Evolutionary conservation across 2,329 filamentous ascomycete genomes (phyloP), one percentile per base, ranked within the genome.

Genomic region (Delphinella strobiligena): DNA sequence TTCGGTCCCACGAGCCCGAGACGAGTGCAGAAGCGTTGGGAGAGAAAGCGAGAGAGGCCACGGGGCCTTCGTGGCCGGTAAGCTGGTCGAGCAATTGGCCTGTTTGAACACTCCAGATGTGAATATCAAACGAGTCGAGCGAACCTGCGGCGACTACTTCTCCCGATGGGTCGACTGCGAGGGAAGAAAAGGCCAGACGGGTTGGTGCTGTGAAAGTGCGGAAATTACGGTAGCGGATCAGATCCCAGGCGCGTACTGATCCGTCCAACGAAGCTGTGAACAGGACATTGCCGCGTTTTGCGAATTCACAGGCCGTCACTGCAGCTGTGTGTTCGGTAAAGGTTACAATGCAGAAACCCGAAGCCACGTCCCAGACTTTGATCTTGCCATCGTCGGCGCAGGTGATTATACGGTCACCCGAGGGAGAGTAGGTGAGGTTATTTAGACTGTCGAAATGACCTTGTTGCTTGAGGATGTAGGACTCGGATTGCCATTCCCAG

Each of bases 401-500:
- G 0, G 91, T 98, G 44, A 98, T 81, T 47, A 98, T 85, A 30
- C 83, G 80, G 54, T 93, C 85, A 4, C 91, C 89, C 53, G 95
- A 89, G 0, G 91, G 88, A 4, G 91, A 89, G 61, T 96, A 98
- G 7, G 83, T 81, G 3, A 98, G 69, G 1, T 87, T 75, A 60
- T 96, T 96, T 75, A 96, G 88, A 2, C 86, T 82, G 58, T 98
- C 91, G 48, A 94, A 88, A 61, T 98, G 91, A 0, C 89, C 91
- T 61, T 96, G 91, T 56, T 98, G 91, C 63, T 98, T 98, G 35
- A 98, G 68, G 43, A 98, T 93, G 60, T 98, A 98, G 4, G 89
- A 96, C 61, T 98, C 93, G 0, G 91, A 98, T 58, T 96, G 89
- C 88, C 93, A 98, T 60, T 98, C 91, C 91, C 91, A 98, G 3